phyloP scores from a whole-genome alignment of 1,139 yeast genomes.

The Petasospora rhodanensis region DNA sequence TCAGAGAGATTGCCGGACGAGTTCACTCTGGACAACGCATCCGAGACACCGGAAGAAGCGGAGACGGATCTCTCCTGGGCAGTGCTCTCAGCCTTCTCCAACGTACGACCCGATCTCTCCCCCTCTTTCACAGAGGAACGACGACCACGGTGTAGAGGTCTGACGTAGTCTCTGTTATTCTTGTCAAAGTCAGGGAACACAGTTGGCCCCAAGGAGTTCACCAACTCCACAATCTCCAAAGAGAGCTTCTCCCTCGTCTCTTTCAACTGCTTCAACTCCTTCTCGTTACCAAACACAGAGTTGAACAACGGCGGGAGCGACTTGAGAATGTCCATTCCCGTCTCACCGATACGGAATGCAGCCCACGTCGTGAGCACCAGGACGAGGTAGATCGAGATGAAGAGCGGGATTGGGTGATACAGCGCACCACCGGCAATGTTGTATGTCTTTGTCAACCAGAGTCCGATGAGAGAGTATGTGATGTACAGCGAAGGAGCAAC shows the following conservation, averaged over 20 bases:
- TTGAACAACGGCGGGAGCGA: constrained; percentile 60
- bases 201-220: constrained; percentile 58
- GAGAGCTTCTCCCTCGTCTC: constrained; percentile 46
- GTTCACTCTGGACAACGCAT: constrained; percentile 34
- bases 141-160: not conserved
- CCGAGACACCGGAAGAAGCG: constrained; percentile 26
- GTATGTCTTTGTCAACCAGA: constrained; percentile 35
- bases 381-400: constrained; percentile 39
- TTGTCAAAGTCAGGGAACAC: constrained; percentile 51
- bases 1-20: constrained; percentile 35
- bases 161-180: constrained; percentile 3
- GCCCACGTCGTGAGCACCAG: constrained; percentile 63
- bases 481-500: constrained; percentile 66
- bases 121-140: not conserved
- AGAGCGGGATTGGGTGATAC: constrained; percentile 27
- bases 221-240: constrained; percentile 48
- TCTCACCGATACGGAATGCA: constrained; percentile 69
- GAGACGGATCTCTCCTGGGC: constrained; percentile 26
- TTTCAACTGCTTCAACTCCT: constrained; percentile 44
- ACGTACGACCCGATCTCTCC: no score
- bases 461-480: constrained; percentile 55
- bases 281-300: constrained; percentile 46
- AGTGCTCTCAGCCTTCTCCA: constrained; percentile 3
- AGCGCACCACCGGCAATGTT: constrained; percentile 25
- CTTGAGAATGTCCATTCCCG: constrained; percentile 68